Conservation (phyloP, 176 grass and related monocot genomes). For the Metroxylon sagu region DNA sequence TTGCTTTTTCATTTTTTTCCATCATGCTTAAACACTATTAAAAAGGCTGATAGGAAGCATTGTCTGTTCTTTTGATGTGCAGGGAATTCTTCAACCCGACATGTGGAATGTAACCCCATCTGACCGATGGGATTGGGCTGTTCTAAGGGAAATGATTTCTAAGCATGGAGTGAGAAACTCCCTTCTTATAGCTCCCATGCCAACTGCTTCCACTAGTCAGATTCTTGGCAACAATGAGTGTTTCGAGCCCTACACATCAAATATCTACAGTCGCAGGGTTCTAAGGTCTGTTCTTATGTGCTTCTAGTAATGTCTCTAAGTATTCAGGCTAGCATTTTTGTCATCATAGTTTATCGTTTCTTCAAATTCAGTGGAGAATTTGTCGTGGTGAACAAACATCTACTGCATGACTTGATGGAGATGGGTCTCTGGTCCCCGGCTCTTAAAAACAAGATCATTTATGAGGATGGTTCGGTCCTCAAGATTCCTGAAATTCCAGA, state of each 20-base stretch:
- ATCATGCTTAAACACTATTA: no score
- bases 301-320: constrained; percentile 13
- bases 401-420: constrained; percentile 94
- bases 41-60: no score
- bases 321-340: neutral
- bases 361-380: constrained; percentile 72
- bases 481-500: constrained; percentile 76
- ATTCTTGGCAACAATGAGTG: constrained; percentile 99
- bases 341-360: neutral
- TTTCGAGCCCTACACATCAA: constrained; percentile 80
- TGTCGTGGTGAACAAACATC: constrained; percentile 98
- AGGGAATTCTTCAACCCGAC: constrained; percentile 92
- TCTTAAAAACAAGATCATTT: constrained; percentile 90
- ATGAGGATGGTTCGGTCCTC: constrained; percentile 86
- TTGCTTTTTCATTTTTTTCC: no score
- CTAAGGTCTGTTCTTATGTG: constrained; percentile 47
- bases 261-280: constrained; percentile 74
- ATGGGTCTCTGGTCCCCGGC: constrained; percentile 82
- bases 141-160: constrained; percentile 55
- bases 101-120: constrained; percentile 87
- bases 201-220: constrained; percentile 97
- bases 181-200: constrained; percentile 97
- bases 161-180: constrained; percentile 85
- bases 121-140: constrained; percentile 69
- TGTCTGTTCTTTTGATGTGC: constrained; percentile 4